These are phyloP conservation scores for Isatis lusitanica DNA, from an alignment of 441 rosid species.

Conservation along the genomic window DNA sequence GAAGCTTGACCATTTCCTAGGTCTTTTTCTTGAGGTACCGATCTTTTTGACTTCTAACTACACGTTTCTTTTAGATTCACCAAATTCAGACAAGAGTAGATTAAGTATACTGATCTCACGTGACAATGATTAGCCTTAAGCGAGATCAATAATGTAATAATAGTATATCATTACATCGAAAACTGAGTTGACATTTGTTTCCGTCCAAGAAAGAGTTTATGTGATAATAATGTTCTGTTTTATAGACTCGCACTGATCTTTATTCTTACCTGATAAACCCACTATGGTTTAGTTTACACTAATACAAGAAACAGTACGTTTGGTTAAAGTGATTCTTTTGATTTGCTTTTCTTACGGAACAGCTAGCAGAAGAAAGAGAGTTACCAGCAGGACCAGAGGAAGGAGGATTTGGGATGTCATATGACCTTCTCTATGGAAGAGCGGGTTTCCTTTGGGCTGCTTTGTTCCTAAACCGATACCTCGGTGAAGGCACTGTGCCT, in stretches of 20 bases:
- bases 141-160: not conserved
- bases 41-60: not conserved
- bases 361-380: constrained; percentile 79
- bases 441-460: constrained; percentile 91
- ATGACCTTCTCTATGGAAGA: constrained; percentile 84
- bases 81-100: not conserved
- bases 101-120: not conserved
- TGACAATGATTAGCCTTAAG: not conserved
- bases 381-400: constrained; percentile 83
- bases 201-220: not conserved
- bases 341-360: not conserved
- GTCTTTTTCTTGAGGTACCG: constrained; percentile 67
- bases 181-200: too few species aligned
- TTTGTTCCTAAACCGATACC: constrained; percentile 63
- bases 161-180: too few species aligned
- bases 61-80: not conserved
- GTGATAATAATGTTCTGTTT: not conserved
- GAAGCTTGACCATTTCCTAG: constrained; percentile 47
- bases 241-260: not conserved
- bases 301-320: not conserved
- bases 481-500: constrained; percentile 56
- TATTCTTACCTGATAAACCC: not conserved
- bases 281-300: not conserved
- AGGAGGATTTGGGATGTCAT: constrained; percentile 94
- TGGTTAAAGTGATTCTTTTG: not conserved